Conservation (phyloP, 164 flowering plant genomes). For the Vitis labrusca region DNA sequence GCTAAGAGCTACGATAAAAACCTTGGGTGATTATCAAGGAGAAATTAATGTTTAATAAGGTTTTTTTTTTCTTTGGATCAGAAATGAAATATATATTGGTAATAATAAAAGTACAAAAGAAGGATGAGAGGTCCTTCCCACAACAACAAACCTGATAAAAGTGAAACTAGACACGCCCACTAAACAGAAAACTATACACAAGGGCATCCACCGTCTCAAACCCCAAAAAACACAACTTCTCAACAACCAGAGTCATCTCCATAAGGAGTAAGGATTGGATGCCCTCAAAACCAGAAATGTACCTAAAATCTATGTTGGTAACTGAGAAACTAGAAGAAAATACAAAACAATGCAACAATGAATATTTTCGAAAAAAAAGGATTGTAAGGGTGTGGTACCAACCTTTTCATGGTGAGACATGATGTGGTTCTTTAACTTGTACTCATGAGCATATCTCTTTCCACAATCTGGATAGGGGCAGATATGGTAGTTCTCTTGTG, state of each 20-base stretch:
- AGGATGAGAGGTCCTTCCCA: too few species aligned
- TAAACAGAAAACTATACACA: too few species aligned
- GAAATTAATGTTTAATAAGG: background rate
- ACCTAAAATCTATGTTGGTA: background rate
- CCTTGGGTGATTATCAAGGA: background rate
- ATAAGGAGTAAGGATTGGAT: background rate
- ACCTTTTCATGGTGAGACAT: constrained; percentile 93
- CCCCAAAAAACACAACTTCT: too few species aligned
- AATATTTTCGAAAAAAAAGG: background rate
- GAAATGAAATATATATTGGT: too few species aligned
- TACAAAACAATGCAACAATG: background rate
- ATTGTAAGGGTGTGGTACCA: constrained; percentile 11
- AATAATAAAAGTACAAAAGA: too few species aligned
- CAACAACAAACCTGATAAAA: too few species aligned
- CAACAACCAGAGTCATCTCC: too few species aligned
- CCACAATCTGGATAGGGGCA: constrained; percentile 96
- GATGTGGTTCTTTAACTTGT: constrained; percentile 90
- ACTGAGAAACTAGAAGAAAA: background rate
- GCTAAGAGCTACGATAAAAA: background rate
- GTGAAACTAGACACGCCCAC: too few species aligned
- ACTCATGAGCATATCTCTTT: constrained; percentile 96
- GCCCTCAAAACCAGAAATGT: background rate
- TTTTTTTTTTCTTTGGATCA: too few species aligned
- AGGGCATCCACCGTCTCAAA: too few species aligned
- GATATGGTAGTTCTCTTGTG: constrained; percentile 91